Evolutionary conservation across 192 early-diverging fungal species (phyloP), one percentile per base, ranked within the genome.

Genomic region (Linderina pennispora): DNA sequence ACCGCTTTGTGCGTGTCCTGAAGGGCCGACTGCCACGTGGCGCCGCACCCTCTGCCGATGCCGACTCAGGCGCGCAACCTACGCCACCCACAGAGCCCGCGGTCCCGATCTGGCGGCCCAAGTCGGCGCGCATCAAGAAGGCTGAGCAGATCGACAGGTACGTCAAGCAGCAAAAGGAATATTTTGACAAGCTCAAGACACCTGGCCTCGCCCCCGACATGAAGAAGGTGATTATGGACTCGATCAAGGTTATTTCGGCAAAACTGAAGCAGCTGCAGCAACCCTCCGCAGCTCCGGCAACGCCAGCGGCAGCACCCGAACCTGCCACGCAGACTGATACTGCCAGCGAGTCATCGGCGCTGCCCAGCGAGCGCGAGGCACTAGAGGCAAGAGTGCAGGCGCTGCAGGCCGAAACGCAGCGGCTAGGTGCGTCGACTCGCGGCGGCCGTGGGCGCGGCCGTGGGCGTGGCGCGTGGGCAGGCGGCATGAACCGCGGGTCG

Each of bases 141-240:
- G 65, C 65, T 2, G 65, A 69, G 54, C 14, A 57, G 44, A 69
- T 69, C 34, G 65, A 69, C 33, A 69, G 62, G 19, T 62, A 53
- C 34, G 65, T 69, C 4, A 50, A 69, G 53, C 65, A 62, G 54
- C 65, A 69, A 14, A 69, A 62, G 50, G 65, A 69, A 25, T 54
- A 62, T 3, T 62, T 69, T 58, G 39, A 50, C 36, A 69, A 69
- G 28, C 58, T 69, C 11, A 47, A 45, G 0, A 69, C 50, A n/a
- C 51, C 52, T 41, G 58, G 62, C 35, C 61, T 69, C 58, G 48
- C 65, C 0, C 28, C 65, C 8, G 54, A 45, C n/a, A 69, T 58
- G 18, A 58, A 58, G 50, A 69, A 69, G 55, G 62, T 69, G 41
- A 69, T 69, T 45, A 69, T 69, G 65, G 50, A 58, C n/a, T 69